Conservation (phyloP, 176 grass and related monocot species). For the Ensete ventricosum region DNA sequence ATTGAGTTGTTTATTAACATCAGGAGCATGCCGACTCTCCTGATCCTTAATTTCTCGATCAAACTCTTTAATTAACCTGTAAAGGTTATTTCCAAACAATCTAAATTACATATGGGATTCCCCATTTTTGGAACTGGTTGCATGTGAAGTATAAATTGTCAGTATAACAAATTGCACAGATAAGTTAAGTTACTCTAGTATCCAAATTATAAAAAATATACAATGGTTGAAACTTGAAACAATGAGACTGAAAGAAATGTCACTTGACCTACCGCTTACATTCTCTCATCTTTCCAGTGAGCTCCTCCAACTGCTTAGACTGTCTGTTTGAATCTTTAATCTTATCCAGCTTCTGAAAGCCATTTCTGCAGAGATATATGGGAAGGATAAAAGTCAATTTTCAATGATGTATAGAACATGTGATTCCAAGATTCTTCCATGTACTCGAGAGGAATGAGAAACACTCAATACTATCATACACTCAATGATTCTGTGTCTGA, state of each 20-base stretch:
- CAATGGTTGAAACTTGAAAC: too few species aligned
- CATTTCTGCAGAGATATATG: conserved; percentile 49
- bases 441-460: too few species aligned
- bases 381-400: not conserved
- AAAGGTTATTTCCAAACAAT: not conserved
- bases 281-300: conserved; percentile 83
- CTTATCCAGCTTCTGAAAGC: conserved; percentile 93
- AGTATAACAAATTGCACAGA: too few species aligned
- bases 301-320: conserved; percentile 76
- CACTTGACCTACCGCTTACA: conserved; percentile 57
- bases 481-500: too few species aligned
- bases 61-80: conserved; percentile 76
- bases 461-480: too few species aligned
- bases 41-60: conserved; percentile 70
- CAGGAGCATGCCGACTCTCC: conserved; percentile 44
- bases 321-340: conserved; percentile 87
- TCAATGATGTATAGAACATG: too few species aligned
- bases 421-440: too few species aligned
- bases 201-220: too few species aligned
- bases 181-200: too few species aligned
- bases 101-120: not conserved
- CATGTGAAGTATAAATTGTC: too few species aligned
- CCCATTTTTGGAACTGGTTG: too few species aligned
- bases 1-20: conserved; percentile 79
- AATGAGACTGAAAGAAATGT: not conserved